Conservation (phyloP, 2,329 filamentous ascomycete species). For the Pseudocercospora fuligena region DNA sequence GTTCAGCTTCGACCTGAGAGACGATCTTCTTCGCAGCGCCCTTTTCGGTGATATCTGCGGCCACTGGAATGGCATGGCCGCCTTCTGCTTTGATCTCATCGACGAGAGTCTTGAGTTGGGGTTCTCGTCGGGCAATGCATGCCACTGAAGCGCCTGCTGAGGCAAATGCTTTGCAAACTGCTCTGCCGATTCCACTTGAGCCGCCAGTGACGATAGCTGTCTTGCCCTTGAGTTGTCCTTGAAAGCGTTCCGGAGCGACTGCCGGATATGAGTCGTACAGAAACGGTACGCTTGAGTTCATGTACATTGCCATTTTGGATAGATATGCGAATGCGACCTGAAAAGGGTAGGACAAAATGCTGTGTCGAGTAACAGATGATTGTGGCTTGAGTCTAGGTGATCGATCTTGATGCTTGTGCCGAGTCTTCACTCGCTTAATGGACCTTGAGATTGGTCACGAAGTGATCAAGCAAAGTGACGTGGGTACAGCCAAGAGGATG, state of each 20-base stretch:
- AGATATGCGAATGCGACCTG: background rate
- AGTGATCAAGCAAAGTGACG: background rate
- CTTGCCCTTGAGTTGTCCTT: constrained; percentile 59
- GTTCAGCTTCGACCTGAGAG: constrained; percentile 5
- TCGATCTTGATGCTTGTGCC: background rate
- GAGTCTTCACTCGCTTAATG: background rate
- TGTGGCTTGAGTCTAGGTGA: background rate
- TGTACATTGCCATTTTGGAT: background rate
- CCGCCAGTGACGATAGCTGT: constrained; percentile 86
- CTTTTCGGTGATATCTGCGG: constrained; percentile 6
- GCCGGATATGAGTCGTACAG: background rate
- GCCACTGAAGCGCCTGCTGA: constrained; percentile 85
- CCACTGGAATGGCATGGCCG: background rate
- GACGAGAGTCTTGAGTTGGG: constrained; percentile 63
- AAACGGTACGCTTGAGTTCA: constrained; percentile 4
- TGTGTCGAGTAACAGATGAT: background rate
- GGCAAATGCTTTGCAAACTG: constrained; percentile 88
- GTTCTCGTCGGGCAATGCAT: constrained; percentile 72
- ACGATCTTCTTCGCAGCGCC: constrained; percentile 4
- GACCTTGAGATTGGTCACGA: background rate
- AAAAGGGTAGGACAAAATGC: background rate
- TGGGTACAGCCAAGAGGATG: background rate
- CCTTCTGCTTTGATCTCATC: constrained; percentile 12
- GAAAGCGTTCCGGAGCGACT: background rate
- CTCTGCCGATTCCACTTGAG: constrained; percentile 81